Percentiles rank a stretch among this genome's conserved stretches.
Conservation (phyloP, 148 eudicot genomes). For the Fagopyrum esculentum region DNA sequence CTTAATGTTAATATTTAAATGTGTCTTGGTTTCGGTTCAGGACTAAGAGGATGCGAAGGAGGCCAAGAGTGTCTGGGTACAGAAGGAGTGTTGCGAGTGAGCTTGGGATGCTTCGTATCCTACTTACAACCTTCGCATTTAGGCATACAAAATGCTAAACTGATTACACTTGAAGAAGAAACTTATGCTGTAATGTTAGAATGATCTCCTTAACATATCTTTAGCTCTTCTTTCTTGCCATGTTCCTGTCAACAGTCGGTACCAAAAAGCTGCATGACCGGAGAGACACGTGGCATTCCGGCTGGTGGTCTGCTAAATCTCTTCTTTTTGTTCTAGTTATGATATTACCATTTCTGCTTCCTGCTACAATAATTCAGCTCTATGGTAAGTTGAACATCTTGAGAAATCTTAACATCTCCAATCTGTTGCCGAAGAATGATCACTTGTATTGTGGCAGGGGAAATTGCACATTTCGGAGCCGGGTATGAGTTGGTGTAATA, state of each 20-base stretch:
- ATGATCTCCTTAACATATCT: slow-evolving; percentile 3
- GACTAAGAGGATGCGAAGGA: slow-evolving; percentile 53
- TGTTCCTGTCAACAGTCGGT: too few relatives aligned
- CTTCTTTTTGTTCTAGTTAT: too few relatives aligned
- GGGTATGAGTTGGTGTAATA: slow-evolving; percentile 36
- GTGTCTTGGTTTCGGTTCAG: slow-evolving; percentile 2
- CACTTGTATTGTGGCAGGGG: slow-evolving; percentile 42
- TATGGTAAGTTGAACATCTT: too few relatives aligned
- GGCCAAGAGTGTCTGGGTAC: slow-evolving; percentile 68
- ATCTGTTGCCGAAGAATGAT: neutral
- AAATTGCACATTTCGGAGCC: slow-evolving; percentile 86
- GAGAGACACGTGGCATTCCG: too few relatives aligned
- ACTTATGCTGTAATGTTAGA: neutral
- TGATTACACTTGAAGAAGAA: neutral
- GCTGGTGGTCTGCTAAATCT: too few relatives aligned
- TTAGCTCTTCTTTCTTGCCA: too few relatives aligned
- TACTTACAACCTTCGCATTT: neutral
- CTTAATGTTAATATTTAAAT: neutral
- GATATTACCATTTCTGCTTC: too few relatives aligned
- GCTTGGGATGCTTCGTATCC: slow-evolving; percentile 93
- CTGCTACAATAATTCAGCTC: too few relatives aligned
- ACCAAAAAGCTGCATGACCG: too few relatives aligned
- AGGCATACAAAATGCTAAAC: neutral
- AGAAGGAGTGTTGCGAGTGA: slow-evolving; percentile 72
- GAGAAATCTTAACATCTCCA: too few relatives aligned